Conservation (phyloP, 2,329 filamentous ascomycete species). For the Rutstroemia sp. region DNA sequence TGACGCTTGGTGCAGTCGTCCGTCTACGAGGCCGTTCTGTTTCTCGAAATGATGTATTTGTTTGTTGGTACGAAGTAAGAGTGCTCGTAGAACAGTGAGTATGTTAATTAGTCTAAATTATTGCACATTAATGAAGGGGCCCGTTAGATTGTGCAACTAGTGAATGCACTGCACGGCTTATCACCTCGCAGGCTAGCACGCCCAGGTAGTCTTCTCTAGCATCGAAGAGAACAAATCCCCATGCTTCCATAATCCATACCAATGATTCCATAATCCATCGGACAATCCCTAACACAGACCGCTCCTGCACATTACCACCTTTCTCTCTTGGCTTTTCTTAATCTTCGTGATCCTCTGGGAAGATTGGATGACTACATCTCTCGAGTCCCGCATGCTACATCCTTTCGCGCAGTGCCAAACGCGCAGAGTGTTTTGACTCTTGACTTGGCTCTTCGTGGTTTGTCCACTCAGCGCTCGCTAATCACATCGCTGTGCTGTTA, state of each 20-base stretch:
- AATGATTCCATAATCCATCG: not conserved
- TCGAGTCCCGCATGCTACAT: not conserved
- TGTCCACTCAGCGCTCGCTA: not conserved
- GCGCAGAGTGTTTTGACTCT: not conserved
- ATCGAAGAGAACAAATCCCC: no score
- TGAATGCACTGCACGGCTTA: no score
- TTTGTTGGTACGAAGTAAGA: no score
- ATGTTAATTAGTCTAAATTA: no score
- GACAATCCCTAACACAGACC: not conserved
- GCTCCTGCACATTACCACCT: no score
- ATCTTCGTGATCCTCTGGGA: conserved; percentile 4
- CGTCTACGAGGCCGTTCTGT: no score
- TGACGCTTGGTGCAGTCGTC: no score
- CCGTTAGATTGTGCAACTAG: no score
- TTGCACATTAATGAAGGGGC: no score
- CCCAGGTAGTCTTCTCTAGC: not conserved
- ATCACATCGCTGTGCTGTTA: not conserved
- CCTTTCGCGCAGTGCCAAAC: no score
- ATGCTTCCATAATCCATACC: not conserved
- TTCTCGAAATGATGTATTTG: no score
- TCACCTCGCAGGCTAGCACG: not conserved
- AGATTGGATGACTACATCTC: conserved; percentile 5
- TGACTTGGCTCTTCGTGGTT: not conserved
- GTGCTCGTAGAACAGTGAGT: no score
- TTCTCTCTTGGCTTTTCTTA: not conserved